Evolutionary conservation across 179 eudicot genomes (phyloP).

Genomic region (Carnegiea gigantea): DNA sequence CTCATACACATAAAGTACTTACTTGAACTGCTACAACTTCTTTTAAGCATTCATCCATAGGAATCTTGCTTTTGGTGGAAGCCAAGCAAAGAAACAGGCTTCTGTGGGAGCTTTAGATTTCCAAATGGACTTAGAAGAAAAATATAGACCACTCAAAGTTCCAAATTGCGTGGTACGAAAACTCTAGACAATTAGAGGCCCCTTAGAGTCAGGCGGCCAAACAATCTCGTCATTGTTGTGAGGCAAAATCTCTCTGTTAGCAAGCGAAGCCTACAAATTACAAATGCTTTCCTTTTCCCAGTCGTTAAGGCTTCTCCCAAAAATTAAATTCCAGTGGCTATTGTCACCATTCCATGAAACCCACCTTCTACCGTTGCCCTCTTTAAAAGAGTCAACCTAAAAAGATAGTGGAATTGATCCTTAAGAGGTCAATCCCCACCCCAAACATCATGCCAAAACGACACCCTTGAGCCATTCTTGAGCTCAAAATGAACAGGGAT

Average conservation of each 20-base stretch:
- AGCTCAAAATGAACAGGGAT: too few species aligned
- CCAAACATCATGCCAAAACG: background rate
- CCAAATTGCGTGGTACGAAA: background rate
- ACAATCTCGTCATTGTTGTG: background rate
- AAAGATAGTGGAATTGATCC: too few species aligned
- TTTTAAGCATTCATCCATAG: too few species aligned
- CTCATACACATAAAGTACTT: too few species aligned
- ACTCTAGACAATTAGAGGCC: too few species aligned
- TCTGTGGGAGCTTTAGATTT: background rate
- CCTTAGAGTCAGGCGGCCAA: background rate
- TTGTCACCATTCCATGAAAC: too few species aligned
- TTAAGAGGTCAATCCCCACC: too few species aligned
- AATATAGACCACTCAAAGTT: background rate
- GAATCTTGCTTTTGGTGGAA: background rate
- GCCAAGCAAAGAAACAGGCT: background rate
- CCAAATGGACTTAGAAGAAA: background rate
- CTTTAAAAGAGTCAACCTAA: too few species aligned
- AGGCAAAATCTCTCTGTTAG: background rate
- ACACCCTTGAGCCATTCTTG: background rate
- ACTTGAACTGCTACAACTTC: too few species aligned
- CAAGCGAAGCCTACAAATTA: background rate
- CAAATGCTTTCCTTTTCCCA: background rate
- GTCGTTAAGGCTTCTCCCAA: background rate
- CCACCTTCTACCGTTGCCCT: too few species aligned
- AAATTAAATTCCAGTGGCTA: too few species aligned